Evolutionary conservation across 352 stramenopile species (phyloP).

Genomic region (Phytophthora hybrid): DNA sequence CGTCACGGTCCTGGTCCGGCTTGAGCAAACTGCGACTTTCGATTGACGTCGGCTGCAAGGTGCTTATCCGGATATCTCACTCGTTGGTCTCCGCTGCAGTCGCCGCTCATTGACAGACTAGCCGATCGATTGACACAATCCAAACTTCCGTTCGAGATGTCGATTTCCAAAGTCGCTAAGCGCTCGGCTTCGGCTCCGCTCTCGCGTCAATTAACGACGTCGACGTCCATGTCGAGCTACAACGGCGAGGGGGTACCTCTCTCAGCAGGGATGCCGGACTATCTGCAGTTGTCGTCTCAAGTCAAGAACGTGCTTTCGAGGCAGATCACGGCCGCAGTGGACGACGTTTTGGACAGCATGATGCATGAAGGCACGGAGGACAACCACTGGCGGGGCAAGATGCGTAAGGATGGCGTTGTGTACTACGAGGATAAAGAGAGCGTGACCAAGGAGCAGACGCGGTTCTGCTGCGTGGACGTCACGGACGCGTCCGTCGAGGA

Average conservation of each 20-base stretch:
- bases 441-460: conserved; percentile 42
- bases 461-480: conserved; percentile 50
- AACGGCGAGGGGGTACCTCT: conserved; percentile 10
- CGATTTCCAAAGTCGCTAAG: conserved; percentile 18
- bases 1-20: conserved; percentile 10
- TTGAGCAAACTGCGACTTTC: conserved; percentile 17
- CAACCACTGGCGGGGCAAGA: conserved; percentile 38
- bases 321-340: conserved; percentile 43
- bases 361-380: conserved; percentile 43
- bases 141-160: conserved; percentile 12
- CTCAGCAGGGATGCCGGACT: conserved; percentile 21
- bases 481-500: conserved; percentile 46
- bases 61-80: conserved; percentile 23
- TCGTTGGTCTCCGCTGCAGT: conserved; percentile 19
- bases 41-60: conserved; percentile 19
- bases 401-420: conserved; percentile 45
- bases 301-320: conserved; percentile 35
- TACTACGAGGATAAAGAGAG: conserved; percentile 53
- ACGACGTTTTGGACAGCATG: conserved; percentile 54
- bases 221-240: conserved; percentile 33
- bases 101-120: conserved; percentile 35
- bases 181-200: conserved; percentile 16
- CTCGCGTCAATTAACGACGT: conserved; percentile 19
- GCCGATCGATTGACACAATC: conserved; percentile 10
- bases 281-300: conserved; percentile 31